Percentiles rank a stretch among this genome's conserved stretches.
These are phyloP conservation scores for Poa annua DNA, from an alignment of 176 grass and related monocot species.

Conservation along the genomic window DNA sequence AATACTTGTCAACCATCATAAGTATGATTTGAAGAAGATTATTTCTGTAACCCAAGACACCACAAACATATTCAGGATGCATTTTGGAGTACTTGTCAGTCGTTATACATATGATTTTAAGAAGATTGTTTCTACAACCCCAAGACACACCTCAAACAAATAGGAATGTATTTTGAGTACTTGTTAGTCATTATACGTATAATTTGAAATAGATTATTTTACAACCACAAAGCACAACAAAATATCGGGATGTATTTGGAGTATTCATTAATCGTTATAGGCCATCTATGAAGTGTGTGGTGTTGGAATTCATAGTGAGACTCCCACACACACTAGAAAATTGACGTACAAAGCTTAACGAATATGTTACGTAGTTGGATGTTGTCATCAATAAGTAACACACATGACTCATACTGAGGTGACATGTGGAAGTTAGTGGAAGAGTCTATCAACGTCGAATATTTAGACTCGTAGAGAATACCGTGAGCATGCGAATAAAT, in stretches of 20 bases:
- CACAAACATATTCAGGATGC: too few relatives aligned
- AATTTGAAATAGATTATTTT: too few relatives aligned
- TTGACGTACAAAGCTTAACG: neutral
- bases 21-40: too few relatives aligned
- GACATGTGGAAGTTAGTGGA: neutral
- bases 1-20: too few relatives aligned
- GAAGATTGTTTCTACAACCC: too few relatives aligned
- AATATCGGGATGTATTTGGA: neutral
- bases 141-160: too few relatives aligned
- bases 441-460: neutral
- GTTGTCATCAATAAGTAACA: neutral
- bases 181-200: too few relatives aligned
- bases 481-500: too few relatives aligned
- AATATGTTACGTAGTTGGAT: neutral
- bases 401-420: neutral
- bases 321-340: neutral
- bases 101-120: too few relatives aligned
- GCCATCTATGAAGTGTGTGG: neutral
- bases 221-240: neutral
- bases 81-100: too few relatives aligned
- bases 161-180: too few relatives aligned
- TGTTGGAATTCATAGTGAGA: neutral
- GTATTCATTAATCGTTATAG: neutral
- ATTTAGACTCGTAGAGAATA: neutral
- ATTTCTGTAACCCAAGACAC: too few relatives aligned